Evolutionary conservation across 2,329 filamentous ascomycete genomes (phyloP).

Genomic region (Alternaria incomplexa): DNA sequence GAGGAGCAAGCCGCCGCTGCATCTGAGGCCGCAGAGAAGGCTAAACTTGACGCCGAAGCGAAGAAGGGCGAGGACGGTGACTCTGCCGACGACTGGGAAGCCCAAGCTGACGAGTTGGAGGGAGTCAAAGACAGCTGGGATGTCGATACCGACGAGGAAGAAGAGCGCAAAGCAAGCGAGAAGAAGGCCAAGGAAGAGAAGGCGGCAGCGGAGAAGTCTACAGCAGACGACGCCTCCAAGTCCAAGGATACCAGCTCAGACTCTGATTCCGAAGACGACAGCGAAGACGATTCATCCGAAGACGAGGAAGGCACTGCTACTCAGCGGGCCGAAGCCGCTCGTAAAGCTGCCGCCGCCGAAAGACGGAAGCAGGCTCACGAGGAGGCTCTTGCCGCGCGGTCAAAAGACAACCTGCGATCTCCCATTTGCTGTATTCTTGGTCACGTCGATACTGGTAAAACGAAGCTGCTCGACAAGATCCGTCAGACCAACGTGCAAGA

Average conservation of each 20-base stretch:
- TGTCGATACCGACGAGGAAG: constrained; percentile 77
- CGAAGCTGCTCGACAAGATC: constrained; percentile 98
- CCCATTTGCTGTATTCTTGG: constrained; percentile 99
- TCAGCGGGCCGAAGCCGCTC: constrained; percentile 72
- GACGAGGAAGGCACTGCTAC: constrained; percentile 79
- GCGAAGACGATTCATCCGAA: constrained; percentile 68
- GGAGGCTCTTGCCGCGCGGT: constrained; percentile 87
- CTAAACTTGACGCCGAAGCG: constrained; percentile 61
- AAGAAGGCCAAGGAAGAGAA: constrained; percentile 31
- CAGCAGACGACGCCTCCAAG: constrained; percentile 30
- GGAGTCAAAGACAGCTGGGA: constrained; percentile 96
- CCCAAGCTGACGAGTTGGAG: constrained; percentile 73
- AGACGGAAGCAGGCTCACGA: constrained; percentile 89
- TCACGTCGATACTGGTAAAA: constrained; percentile 99
- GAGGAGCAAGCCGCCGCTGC: constrained; percentile 76
- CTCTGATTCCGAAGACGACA: constrained; percentile 48
- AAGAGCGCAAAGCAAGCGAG: constrained; percentile 51
- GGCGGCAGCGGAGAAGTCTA: constrained; percentile 39
- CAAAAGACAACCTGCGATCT: constrained; percentile 91
- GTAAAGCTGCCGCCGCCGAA: constrained; percentile 88
- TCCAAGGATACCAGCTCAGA: constrained; percentile 33
- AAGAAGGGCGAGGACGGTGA: constrained; percentile 68
- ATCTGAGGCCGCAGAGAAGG: constrained; percentile 74
- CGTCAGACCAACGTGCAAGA: constrained; percentile 98
- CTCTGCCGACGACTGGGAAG: constrained; percentile 84